Base-by-base conservation (phyloP, 2,329 filamentous ascomycete genomes). In the Hypocreales sp. region DNA sequence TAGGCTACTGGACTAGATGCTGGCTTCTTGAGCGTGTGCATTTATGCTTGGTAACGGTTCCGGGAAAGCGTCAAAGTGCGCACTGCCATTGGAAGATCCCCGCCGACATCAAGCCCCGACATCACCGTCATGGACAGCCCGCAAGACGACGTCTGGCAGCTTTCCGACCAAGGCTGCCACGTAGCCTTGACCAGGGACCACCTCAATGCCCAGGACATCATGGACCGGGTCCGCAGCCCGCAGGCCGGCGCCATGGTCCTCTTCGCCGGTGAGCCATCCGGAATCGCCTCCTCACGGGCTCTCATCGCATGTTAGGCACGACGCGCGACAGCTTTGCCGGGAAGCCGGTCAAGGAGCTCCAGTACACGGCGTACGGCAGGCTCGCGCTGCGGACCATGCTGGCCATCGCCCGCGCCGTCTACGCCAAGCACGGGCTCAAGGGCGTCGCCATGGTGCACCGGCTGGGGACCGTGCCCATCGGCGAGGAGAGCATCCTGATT, bases 401-500 rank as follows among this genome's bases (percentile, higher is more conserved):
- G 24, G 44, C 50, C 13, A 82, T 90, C 40, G 71, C 72, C 22
- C 53, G 58, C 5, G 50, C 59, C 4, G 53, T 86, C 4, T 51
- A 54, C 11, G 43, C 52, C 8, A 72, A 71, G 38, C 73, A 92
- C 47, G 55, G 50, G 1, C 65, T 93, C 12, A 67, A 69, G 20
- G 78, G 72, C 7, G 72, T 95, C 32, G 73, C 78, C 26, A 79
- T 95, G 50, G 63, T 79, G 10, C 90, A 95, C 55, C 71, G 87
- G 4, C 62, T 95, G 4, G 90, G 90, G 0, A 64, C 71, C 13
- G 87, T 94, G 11, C 81, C 82, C 3, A 76, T 95, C 30, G 79
- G 75, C n/a, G 82, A 94, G 53, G 86, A 94, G 56, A 92, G 82
- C 47, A 87, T 98, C 34, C 57, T 92, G 30, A 84, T 95, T 41